Conservation (phyloP, 2,329 filamentous ascomycete species). For the Botrytis galanthina region DNA sequence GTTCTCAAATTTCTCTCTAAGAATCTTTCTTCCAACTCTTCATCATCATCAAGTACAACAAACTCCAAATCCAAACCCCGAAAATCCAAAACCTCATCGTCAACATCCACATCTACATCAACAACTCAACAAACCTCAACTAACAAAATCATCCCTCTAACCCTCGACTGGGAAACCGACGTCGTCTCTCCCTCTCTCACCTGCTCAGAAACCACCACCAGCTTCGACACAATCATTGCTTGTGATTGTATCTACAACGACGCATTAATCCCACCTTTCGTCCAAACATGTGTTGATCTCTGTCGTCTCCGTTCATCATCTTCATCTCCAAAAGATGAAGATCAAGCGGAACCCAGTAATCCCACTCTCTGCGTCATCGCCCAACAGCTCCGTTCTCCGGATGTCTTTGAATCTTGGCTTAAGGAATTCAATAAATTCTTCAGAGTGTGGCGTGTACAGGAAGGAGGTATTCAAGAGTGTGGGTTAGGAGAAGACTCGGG, state of each 20-base stretch:
- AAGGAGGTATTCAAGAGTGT: background rate
- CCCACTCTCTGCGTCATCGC: conserved; percentile 77
- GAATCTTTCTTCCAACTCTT: conserved; percentile 63
- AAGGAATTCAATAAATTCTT: conserved; percentile 65
- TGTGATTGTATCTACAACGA: conserved; percentile 98
- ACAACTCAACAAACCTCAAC: background rate
- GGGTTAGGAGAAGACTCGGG: conserved; percentile 52
- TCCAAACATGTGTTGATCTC: conserved; percentile 74
- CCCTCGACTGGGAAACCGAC: conserved; percentile 78
- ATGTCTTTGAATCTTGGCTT: conserved; percentile 84
- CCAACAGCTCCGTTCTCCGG: conserved; percentile 81
- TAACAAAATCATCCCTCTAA: conserved; percentile 15
- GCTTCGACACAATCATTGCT: conserved; percentile 73
- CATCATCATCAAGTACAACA: conserved; percentile 10
- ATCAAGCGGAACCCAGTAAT: conserved; percentile 24
- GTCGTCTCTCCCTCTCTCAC: conserved; percentile 29
- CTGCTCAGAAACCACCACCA: conserved; percentile 37
- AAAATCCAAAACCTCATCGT: conserved; percentile 29
- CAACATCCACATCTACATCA: background rate
- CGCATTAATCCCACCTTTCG: conserved; percentile 74
- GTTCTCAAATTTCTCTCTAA: conserved; percentile 72
- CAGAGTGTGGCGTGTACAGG: conserved; percentile 67
- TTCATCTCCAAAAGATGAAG: background rate
- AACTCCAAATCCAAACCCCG: conserved; percentile 17
- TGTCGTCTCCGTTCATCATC: conserved; percentile 55